Evolutionary conservation across 179 eudicot species (phyloP).

Genomic region (Camellia oleifera): DNA sequence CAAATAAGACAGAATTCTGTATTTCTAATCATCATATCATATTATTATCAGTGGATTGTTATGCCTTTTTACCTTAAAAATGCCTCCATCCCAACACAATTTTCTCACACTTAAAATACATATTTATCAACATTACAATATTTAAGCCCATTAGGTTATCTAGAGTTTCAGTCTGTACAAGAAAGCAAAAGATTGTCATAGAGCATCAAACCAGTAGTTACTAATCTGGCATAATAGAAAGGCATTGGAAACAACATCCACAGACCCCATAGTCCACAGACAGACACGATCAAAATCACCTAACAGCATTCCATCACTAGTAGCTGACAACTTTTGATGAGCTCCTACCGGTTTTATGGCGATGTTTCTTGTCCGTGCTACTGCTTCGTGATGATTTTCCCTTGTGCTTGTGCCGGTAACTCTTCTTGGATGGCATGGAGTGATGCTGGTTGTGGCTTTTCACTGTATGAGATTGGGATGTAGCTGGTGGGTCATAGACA

Average conservation of each 20-base stretch:
- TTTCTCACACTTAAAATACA: not conserved
- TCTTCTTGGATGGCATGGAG: constrained; percentile 34
- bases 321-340: constrained; percentile 15
- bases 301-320: not conserved
- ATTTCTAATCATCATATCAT: too few relatives aligned
- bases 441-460: constrained; percentile 37
- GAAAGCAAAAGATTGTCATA: not conserved
- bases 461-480: constrained; percentile 44
- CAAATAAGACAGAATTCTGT: too few relatives aligned
- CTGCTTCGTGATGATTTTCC: constrained; percentile 15
- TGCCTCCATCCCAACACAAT: not conserved
- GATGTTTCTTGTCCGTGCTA: constrained; percentile 9
- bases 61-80: too few relatives aligned
- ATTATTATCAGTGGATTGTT: too few relatives aligned
- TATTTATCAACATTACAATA: not conserved
- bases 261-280: not conserved
- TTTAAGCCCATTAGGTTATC: not conserved
- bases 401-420: constrained; percentile 48
- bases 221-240: not conserved
- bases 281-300: not conserved
- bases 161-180: not conserved
- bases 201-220: not conserved
- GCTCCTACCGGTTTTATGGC: constrained; percentile 8
- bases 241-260: constrained; percentile 8
- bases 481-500: constrained; percentile 53